These are phyloP conservation scores for Eucalyptus marginata DNA, from an alignment of 345 rosid species.

Conservation along the genomic window DNA sequence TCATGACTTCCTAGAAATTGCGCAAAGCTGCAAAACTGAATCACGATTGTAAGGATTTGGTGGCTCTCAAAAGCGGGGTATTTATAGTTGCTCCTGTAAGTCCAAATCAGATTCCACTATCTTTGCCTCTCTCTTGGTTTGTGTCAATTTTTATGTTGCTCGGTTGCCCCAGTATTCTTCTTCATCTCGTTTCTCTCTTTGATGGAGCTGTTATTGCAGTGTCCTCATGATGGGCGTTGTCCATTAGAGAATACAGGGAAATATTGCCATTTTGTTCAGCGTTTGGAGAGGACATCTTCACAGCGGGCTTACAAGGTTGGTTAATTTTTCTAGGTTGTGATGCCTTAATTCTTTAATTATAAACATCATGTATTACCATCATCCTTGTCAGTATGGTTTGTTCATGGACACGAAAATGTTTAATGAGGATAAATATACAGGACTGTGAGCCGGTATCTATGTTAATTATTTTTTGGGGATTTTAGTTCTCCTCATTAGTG, in stretches of 20 bases:
- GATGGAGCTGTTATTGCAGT: slow-evolving; percentile 25
- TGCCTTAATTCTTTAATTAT: neutral
- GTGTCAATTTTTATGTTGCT: neutral
- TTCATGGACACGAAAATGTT: neutral
- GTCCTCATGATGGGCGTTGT: slow-evolving; percentile 92
- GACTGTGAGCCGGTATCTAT: neutral
- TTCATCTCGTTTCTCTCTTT: neutral
- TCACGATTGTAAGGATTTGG: slow-evolving; percentile 37
- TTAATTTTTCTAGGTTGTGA: neutral
- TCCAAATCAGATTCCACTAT: neutral
- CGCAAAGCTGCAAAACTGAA: slow-evolving; percentile 36
- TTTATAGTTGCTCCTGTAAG: slow-evolving; percentile 93
- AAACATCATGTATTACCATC: neutral
- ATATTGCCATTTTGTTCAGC: slow-evolving; percentile 92
- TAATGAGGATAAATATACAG: neutral
- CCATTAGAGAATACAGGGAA: slow-evolving; percentile 75
- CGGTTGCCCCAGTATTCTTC: neutral
- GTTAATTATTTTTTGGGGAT: neutral
- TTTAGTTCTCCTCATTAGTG: neutral
- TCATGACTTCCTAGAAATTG: slow-evolving; percentile 33
- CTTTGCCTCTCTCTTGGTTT: neutral
- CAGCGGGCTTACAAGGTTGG: slow-evolving; percentile 88
- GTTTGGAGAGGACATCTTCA: slow-evolving; percentile 85
- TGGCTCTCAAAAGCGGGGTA: slow-evolving; percentile 54
- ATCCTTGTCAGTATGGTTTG: neutral